A percentile compares a stretch with the other conserved stretches of the same genome.
Evolutionary conservation across 1,139 yeast genomes (phyloP).

Genomic region (Kodamaea ohmeri): DNA sequence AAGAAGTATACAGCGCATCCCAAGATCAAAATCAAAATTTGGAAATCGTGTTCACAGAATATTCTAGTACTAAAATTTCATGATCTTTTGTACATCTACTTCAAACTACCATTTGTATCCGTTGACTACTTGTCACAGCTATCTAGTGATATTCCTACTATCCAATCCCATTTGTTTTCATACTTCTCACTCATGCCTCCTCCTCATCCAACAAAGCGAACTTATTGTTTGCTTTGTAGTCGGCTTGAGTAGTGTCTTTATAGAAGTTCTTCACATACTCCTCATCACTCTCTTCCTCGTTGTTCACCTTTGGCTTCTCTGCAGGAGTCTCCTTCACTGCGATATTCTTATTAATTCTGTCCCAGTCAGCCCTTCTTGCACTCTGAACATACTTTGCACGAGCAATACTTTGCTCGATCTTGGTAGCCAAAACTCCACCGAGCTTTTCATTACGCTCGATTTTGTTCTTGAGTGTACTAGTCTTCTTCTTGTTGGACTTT

Average conservation of each 20-base stretch:
- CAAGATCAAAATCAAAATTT: neutral
- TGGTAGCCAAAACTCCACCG: conserved; percentile 56
- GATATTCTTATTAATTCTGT: conserved; percentile 54
- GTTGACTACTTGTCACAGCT: neutral
- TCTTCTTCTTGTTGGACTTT: conserved; percentile 35
- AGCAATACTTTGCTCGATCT: conserved; percentile 61
- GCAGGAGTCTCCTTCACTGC: conserved; percentile 25
- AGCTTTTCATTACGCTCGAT: conserved; percentile 50
- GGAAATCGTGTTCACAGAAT: too few relatives aligned
- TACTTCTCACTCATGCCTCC: conserved; percentile 37
- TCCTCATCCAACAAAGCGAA: conserved; percentile 51
- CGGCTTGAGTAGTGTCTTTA: conserved; percentile 19
- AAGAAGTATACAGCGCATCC: conserved; percentile 3
- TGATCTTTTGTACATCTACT: too few relatives aligned
- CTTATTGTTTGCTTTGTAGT: conserved; percentile 29
- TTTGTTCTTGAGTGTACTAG: conserved; percentile 36
- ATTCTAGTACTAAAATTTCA: too few relatives aligned
- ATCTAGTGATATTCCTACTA: too few relatives aligned
- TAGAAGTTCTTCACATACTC: conserved; percentile 35
- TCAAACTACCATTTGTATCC: neutral
- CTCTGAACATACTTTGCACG: conserved; percentile 61
- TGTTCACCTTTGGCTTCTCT: conserved; percentile 13
- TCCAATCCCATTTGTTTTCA: neutral
- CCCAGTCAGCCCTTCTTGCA: conserved; percentile 73
- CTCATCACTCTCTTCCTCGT: conserved; percentile 24